Base-by-base conservation (phyloP, 148 eudicot genomes). In the Rhododendron simsii region DNA sequence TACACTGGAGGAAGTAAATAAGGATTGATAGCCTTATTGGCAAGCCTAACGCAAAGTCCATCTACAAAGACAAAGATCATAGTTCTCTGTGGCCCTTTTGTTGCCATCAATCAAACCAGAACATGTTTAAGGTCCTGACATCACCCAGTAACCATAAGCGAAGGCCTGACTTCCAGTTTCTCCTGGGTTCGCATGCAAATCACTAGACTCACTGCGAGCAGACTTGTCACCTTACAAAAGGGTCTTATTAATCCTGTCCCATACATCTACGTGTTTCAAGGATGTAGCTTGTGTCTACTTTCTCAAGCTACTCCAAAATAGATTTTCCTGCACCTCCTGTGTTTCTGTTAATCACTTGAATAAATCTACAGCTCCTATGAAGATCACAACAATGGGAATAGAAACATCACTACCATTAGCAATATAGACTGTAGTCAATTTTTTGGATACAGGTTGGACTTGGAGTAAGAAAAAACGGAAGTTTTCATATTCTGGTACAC, bases 21-120 rank as follows among this genome's bases (percentile, higher is more conserved):
- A 41, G 85, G 78, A 55, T 41, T 47, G 11, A 47, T 53, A 83
- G 39, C 78, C 51, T 35, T 83, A 53, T 45, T 83, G 78, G 59
- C 53, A 75, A 47, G 39, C 85, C 85, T 18, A 26, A 44, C 2
- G 8, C 28, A 74, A 69, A 30, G 44, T 7, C 21, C 15, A 47
- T 9, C 26, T 47, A 23, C n/a, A 67, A 16, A 83, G 26, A 67
- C 44, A 47, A 44, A 67, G 26, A 83, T 61, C 63, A 80, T 8
- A 82, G 26, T 82, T 35, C 30, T 3, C 3, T 6, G 75, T 39
- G 51, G 23, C 44, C 48, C 48, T 9, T 82, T 6, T 39, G 41
- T 37, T 39, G 53, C 18, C 9, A 57, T 81, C 47, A 55, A 28
- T 20, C 12, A 13, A 26, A 59, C 84, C 47, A 57, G 30, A 30